These are phyloP conservation scores for Diospyros lotus DNA, from an alignment of 148 eudicot genomes.

Conservation along the genomic window DNA sequence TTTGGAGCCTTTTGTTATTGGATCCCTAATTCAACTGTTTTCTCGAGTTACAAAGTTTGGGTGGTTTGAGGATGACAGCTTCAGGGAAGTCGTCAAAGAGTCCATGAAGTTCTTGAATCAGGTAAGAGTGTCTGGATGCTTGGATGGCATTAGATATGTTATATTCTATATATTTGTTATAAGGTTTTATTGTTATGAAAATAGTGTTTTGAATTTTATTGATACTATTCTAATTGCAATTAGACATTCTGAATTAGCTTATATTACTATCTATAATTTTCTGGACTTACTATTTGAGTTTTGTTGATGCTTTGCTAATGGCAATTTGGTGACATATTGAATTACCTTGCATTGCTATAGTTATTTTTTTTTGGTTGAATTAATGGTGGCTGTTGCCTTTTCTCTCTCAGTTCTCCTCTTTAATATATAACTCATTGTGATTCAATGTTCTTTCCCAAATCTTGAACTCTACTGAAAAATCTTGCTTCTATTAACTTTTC, in stretches of 20 bases:
- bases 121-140: slow-evolving; percentile 33
- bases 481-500: not conserved
- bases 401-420: not conserved
- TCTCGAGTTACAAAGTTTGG: slow-evolving; percentile 90
- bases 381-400: not conserved
- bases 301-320: not conserved
- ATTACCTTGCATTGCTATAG: not conserved
- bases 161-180: not conserved
- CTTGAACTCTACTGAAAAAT: not conserved
- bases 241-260: not conserved
- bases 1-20: slow-evolving; percentile 76
- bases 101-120: slow-evolving; percentile 76
- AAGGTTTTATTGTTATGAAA: not conserved
- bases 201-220: not conserved
- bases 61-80: slow-evolving; percentile 87
- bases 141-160: not conserved
- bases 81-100: slow-evolving; percentile 78
- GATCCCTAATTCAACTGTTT: slow-evolving; percentile 73
- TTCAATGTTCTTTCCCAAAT: not conserved
- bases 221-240: not conserved
- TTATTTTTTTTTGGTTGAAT: not conserved
- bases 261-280: not conserved
- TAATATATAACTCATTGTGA: not conserved
- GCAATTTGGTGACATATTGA: not conserved
- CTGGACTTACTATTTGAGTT: not conserved